Conservation (phyloP, 352 stramenopile species). For the Globisporangium solare region DNA sequence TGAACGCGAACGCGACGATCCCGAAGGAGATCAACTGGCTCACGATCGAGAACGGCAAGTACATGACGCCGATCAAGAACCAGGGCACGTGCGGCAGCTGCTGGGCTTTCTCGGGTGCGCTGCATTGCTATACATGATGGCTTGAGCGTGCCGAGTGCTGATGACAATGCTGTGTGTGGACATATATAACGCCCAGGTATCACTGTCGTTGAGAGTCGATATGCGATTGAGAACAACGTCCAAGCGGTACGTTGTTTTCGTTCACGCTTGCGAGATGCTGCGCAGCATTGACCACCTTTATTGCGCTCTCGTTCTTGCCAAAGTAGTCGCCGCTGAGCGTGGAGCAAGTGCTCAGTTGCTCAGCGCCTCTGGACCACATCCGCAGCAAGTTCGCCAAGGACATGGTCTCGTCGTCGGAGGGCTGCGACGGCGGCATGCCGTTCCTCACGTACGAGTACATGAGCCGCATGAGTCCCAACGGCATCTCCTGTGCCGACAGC, state of each 20-base stretch:
- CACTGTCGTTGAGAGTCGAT: slow-evolving; percentile 65
- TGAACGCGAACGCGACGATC: slow-evolving; percentile 20
- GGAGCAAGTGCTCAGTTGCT: slow-evolving; percentile 83
- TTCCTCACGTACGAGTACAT: slow-evolving; percentile 90
- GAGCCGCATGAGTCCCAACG: slow-evolving; percentile 44
- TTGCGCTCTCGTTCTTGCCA: not conserved
- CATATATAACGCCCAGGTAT: slow-evolving; percentile 33
- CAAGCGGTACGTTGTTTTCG: slow-evolving; percentile 28
- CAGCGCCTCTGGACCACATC: slow-evolving; percentile 62
- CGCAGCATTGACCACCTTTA: not conserved
- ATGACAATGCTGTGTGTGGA: slow-evolving; percentile 1
- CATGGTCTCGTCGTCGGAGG: slow-evolving; percentile 75
- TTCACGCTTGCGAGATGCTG: not conserved
- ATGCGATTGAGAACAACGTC: slow-evolving; percentile 74
- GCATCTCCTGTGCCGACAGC: slow-evolving; percentile 57
- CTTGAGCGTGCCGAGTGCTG: too few relatives aligned
- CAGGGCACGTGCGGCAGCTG: slow-evolving; percentile 91
- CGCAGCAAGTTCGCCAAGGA: slow-evolving; percentile 60
- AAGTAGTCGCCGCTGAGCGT: slow-evolving; percentile 64
- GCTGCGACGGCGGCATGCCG: slow-evolving; percentile 86
- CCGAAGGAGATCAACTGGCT: slow-evolving; percentile 66
- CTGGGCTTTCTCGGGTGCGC: slow-evolving; percentile 87
- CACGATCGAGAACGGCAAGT: slow-evolving; percentile 65
- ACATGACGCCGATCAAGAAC: slow-evolving; percentile 90
- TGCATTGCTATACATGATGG: too few relatives aligned